Percentiles rank a stretch among this genome's conserved stretches.
Conservation (phyloP, 306 rosid species). For the Cucumis melo region DNA sequence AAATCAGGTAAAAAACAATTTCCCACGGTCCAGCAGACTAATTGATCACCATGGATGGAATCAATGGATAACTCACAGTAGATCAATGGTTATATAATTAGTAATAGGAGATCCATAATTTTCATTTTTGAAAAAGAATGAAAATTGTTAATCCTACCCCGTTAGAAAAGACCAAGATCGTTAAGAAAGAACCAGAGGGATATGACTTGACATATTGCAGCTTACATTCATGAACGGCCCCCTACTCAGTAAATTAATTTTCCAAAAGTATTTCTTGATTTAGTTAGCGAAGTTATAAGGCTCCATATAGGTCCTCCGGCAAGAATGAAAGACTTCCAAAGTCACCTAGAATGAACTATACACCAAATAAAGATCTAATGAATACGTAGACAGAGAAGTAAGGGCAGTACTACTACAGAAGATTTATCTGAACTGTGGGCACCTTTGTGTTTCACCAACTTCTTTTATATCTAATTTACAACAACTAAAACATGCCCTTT, state of each 20-base stretch:
- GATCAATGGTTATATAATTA: neutral
- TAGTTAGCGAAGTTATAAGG: neutral
- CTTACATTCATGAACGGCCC: too few species aligned
- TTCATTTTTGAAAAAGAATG: neutral
- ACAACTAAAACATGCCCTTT: neutral
- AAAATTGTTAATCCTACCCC: neutral
- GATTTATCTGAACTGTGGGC: neutral
- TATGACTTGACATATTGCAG: too few species aligned
- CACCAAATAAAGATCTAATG: neutral
- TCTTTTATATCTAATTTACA: neutral
- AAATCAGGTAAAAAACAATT: neutral
- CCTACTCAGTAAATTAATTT: neutral
- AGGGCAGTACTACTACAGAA: too few species aligned
- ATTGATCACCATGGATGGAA: neutral
- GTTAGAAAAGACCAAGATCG: too few species aligned
- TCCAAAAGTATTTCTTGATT: neutral
- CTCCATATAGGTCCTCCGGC: neutral
- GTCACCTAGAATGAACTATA: neutral
- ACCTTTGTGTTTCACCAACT: neutral
- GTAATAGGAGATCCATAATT: neutral
- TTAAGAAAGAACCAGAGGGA: too few species aligned
- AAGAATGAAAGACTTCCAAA: neutral
- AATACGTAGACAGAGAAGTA: too few species aligned
- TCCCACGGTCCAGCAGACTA: neutral
- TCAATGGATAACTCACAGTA: neutral